These are phyloP conservation scores for Phyllosticta paracitricarpa DNA, from an alignment of 2,329 filamentous ascomycete genomes.

Conservation along the genomic window DNA sequence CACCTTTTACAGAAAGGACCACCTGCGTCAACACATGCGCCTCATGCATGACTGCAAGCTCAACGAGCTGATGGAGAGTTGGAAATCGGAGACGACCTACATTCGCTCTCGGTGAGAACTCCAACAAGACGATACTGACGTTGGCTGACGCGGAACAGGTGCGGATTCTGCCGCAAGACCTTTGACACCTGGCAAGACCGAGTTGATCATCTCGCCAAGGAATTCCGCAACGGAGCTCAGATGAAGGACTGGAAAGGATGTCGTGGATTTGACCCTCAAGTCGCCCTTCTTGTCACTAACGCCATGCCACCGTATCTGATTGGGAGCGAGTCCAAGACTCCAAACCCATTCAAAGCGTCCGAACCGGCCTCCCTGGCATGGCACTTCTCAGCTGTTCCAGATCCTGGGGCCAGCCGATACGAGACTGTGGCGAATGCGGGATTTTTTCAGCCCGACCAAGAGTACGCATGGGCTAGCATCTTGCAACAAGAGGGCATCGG, in stretches of 20 bases:
- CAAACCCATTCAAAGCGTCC: constrained; percentile 37
- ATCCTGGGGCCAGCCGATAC: neutral
- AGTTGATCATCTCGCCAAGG: constrained; percentile 43
- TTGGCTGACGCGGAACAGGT: constrained; percentile 32
- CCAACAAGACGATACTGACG: neutral
- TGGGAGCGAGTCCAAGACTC: constrained; percentile 28
- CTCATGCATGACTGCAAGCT: constrained; percentile 54
- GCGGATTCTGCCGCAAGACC: constrained; percentile 42
- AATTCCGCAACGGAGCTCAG: constrained; percentile 43
- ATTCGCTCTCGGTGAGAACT: constrained; percentile 21
- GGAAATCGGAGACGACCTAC: constrained; percentile 46
- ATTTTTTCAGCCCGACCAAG: neutral
- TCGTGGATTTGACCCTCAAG: constrained; percentile 40
- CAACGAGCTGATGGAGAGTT: constrained; percentile 54
- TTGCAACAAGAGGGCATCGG: neutral
- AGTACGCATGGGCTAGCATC: neutral
- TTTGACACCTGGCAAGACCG: constrained; percentile 44
- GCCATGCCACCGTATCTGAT: constrained; percentile 45
- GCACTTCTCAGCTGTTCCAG: constrained; percentile 20
- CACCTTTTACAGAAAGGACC: constrained; percentile 54
- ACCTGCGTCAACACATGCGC: constrained; percentile 50
- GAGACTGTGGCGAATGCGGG: constrained; percentile 1
- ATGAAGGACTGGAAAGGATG: constrained; percentile 49
- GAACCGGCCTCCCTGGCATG: constrained; percentile 22
- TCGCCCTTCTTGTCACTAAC: constrained; percentile 39